These are phyloP conservation scores for Plasmodium malariae DNA, from an alignment of 169 alveolate genomes.

Conservation along the genomic window DNA sequence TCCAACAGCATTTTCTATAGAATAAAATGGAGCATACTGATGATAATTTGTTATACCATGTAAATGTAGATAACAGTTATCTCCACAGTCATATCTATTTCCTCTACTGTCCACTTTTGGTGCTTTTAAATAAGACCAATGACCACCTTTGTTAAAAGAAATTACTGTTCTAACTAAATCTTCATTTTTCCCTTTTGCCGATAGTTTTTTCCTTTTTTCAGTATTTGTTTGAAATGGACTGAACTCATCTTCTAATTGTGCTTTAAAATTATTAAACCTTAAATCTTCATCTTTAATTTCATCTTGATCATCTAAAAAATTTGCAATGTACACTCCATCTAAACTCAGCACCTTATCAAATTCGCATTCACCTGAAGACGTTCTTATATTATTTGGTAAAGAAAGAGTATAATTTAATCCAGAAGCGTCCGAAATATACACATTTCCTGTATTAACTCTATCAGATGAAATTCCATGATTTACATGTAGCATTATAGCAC, in stretches of 20 bases:
- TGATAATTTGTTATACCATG: constrained; percentile 92
- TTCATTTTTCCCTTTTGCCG: constrained; percentile 83
- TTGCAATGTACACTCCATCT: constrained; percentile 98
- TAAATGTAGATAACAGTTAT: constrained; percentile 95
- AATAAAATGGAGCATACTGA: constrained; percentile 95
- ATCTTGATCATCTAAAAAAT: constrained; percentile 90
- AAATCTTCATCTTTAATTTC: constrained; percentile 43
- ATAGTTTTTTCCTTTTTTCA: constrained; percentile 79
- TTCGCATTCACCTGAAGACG: constrained; percentile 95
- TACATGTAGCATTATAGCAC: constrained; percentile 96
- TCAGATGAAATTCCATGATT: constrained; percentile 93
- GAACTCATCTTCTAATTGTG: constrained; percentile 75
- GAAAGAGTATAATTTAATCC: constrained; percentile 95
- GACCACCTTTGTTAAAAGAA: constrained; percentile 98
- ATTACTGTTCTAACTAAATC: constrained; percentile 92
- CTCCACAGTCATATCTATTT: constrained; percentile 92
- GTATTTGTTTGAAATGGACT: constrained; percentile 79
- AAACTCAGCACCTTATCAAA: constrained; percentile 95
- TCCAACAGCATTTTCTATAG: constrained; percentile 97
- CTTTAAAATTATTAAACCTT: constrained; percentile 68
- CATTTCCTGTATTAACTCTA: constrained; percentile 92
- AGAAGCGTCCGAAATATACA: constrained; percentile 95
- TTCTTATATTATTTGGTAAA: constrained; percentile 92
- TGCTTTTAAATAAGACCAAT: constrained; percentile 96
- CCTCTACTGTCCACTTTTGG: constrained; percentile 96